phyloP scores from a whole-genome alignment of 2,329 filamentous ascomycete genomes.

The Scopulariopsis brevicaulis region DNA sequence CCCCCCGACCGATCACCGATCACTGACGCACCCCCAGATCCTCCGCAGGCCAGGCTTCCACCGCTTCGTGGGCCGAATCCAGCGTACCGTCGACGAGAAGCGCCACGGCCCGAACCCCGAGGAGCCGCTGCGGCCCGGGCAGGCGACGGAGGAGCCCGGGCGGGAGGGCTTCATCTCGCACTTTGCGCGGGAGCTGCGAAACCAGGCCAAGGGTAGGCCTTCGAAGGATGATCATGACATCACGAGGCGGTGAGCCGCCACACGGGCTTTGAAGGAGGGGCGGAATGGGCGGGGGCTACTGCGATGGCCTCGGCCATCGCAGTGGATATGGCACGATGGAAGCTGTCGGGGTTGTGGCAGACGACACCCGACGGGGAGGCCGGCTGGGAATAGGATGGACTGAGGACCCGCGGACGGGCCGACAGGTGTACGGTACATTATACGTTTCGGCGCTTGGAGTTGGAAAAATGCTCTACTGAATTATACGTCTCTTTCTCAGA shows the following conservation, averaged over 20 bases:
- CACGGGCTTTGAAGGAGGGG: not conserved
- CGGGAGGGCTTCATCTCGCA: conserved; percentile 27
- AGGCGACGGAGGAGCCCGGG: conserved; percentile 28
- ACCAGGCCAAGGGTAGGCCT: conserved; percentile 34
- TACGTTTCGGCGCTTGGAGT: not conserved
- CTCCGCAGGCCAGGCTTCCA: conserved; percentile 40
- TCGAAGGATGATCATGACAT: not conserved
- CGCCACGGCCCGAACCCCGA: conserved; percentile 36
- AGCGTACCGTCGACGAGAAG: conserved; percentile 34
- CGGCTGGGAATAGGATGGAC: not conserved
- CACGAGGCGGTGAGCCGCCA: not conserved
- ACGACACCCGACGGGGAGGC: not conserved
- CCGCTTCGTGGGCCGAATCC: conserved; percentile 38
- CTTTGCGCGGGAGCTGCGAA: conserved; percentile 38
- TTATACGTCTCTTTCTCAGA: too few relatives aligned
- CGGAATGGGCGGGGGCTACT: not conserved
- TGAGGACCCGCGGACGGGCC: not conserved
- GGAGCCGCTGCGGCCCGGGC: conserved; percentile 37
- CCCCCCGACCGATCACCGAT: not conserved
- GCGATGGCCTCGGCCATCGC: not conserved
- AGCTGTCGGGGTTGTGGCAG: not conserved
- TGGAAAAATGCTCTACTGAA: too few relatives aligned
- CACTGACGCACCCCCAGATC: conserved; percentile 21
- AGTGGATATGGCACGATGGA: not conserved
- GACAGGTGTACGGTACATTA: not conserved